Percentiles rank a stretch among this genome's conserved stretches.
Evolutionary conservation across 257 asterid species (phyloP).

Genomic region (Solanum sejunctum): DNA sequence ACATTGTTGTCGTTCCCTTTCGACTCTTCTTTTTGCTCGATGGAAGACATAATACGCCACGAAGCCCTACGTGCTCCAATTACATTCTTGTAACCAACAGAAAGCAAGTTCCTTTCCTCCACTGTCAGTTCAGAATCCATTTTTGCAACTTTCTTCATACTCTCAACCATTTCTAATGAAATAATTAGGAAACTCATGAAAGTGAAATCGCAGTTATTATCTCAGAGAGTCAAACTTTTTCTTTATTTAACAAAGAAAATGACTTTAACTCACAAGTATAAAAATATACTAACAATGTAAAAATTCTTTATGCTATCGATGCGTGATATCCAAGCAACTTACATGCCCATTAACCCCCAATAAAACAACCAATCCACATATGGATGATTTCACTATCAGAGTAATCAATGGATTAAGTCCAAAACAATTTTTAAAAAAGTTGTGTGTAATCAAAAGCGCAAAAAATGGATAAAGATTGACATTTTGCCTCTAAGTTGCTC

Average conservation of each 20-base stretch:
- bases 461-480: neutral
- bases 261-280: no score
- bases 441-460: no score
- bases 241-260: no score
- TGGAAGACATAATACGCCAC: constrained; percentile 87
- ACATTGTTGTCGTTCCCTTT: constrained; percentile 18
- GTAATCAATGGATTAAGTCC: neutral
- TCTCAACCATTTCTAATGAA: constrained; percentile 70
- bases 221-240: neutral
- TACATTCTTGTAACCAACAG: constrained; percentile 91
- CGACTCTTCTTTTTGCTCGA: constrained; percentile 79
- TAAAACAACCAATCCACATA: neutral
- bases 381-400: neutral
- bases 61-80: constrained; percentile 92
- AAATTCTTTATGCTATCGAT: neutral
- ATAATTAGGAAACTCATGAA: neutral
- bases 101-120: constrained; percentile 79
- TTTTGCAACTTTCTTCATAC: constrained; percentile 69
- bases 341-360: neutral
- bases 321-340: neutral
- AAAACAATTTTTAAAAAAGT: no score
- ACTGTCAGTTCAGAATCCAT: constrained; percentile 72
- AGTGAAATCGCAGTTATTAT: neutral
- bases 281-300: neutral
- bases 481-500: neutral